phyloP scores from a whole-genome alignment of 2,329 filamentous ascomycete genomes.

The Arthrobotrys sinensis region DNA sequence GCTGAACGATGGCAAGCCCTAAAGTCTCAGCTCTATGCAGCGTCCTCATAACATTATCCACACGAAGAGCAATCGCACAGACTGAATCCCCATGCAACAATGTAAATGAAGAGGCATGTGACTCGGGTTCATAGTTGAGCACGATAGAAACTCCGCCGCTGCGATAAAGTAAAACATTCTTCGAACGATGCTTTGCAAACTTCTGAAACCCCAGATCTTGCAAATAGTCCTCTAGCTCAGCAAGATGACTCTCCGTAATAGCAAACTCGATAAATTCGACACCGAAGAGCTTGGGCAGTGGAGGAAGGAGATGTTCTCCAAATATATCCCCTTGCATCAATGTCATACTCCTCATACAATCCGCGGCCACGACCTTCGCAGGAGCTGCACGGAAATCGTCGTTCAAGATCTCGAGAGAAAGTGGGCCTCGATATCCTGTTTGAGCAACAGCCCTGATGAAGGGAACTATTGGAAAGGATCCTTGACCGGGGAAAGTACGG shows the following conservation, averaged over 20 bases:
- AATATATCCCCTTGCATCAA: slow-evolving; percentile 60
- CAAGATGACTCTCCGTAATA: slow-evolving; percentile 60
- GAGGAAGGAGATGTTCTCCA: slow-evolving; percentile 61
- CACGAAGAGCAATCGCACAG: slow-evolving; percentile 60
- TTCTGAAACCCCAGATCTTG: slow-evolving; percentile 61
- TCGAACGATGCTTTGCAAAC: slow-evolving; percentile 57
- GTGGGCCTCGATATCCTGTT: slow-evolving; percentile 61
- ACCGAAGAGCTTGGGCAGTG: slow-evolving; percentile 57
- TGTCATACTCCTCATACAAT: slow-evolving; percentile 61
- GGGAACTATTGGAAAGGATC: slow-evolving; percentile 61
- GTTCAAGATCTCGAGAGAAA: slow-evolving; percentile 62
- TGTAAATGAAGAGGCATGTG: slow-evolving; percentile 61
- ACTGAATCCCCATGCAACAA: slow-evolving; percentile 61
- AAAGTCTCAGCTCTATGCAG: slow-evolving; percentile 56
- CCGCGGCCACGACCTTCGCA: slow-evolving; percentile 58
- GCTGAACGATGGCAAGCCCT: slow-evolving; percentile 59
- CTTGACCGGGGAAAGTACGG: slow-evolving; percentile 61
- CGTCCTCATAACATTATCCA: slow-evolving; percentile 57
- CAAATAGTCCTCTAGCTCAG: slow-evolving; percentile 58
- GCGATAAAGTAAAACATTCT: slow-evolving; percentile 61
- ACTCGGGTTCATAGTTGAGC: slow-evolving; percentile 61
- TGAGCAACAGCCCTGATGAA: slow-evolving; percentile 61
- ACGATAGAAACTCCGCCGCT: slow-evolving; percentile 60
- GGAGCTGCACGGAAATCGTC: slow-evolving; percentile 62
- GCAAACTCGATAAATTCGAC: slow-evolving; percentile 63